Percentiles rank a stretch among this genome's conserved stretches.
phyloP scores from a whole-genome alignment of 805 yeast species.

The Lachancea cidri region DNA sequence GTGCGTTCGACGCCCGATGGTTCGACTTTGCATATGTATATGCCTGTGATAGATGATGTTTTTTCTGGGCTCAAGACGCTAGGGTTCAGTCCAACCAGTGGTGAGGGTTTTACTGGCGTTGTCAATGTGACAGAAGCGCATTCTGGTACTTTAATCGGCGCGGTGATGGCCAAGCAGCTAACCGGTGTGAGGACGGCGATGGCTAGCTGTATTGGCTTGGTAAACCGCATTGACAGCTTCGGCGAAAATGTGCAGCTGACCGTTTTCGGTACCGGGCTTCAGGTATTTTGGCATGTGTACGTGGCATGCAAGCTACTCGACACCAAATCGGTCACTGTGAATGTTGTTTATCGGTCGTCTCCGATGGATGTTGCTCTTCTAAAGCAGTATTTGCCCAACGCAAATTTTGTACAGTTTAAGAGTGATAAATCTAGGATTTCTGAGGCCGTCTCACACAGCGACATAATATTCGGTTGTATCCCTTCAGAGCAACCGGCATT shows the following conservation, averaged over 20 bases:
- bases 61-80: slow-evolving; percentile 56
- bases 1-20: slow-evolving; percentile 38
- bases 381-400: slow-evolving; percentile 25
- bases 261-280: slow-evolving; percentile 59
- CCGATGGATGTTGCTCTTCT: slow-evolving; percentile 46
- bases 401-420: slow-evolving; percentile 34
- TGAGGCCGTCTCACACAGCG: slow-evolving; percentile 34
- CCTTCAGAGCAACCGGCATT: slow-evolving; percentile 52
- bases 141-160: slow-evolving; percentile 48
- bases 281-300: slow-evolving; percentile 57
- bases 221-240: slow-evolving; percentile 15
- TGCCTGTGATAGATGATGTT: slow-evolving; percentile 57
- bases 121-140: slow-evolving; percentile 45
- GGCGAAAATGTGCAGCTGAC: slow-evolving; percentile 20
- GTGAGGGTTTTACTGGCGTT: slow-evolving; percentile 55
- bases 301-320: slow-evolving; percentile 8
- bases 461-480: slow-evolving; percentile 54
- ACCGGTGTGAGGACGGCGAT: slow-evolving; percentile 68
- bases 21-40: slow-evolving; percentile 47
- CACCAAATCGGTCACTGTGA: slow-evolving; percentile 34
- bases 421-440: slow-evolving; percentile 14
- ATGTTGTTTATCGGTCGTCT: slow-evolving; percentile 33
- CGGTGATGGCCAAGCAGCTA: slow-evolving; percentile 51
- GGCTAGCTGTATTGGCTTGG: slow-evolving; percentile 46
- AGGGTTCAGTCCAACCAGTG: slow-evolving; percentile 42